phyloP scores from a whole-genome alignment of 257 asterid genomes.

The Ligustrum vulgare region DNA sequence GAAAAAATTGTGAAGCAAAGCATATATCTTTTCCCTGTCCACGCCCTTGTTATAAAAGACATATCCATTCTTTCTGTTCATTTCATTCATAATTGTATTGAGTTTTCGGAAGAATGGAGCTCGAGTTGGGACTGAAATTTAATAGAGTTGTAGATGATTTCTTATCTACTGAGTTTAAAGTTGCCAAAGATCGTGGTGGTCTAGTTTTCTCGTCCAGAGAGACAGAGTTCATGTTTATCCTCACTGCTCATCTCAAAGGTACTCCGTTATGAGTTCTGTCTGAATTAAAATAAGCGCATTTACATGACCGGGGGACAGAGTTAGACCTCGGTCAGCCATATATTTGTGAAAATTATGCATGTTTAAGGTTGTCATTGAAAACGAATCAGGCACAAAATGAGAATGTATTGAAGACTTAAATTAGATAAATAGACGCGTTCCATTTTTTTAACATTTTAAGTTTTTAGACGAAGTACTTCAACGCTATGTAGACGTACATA shows the following conservation, averaged over 20 bases:
- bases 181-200: slow-evolving; percentile 51
- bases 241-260: slow-evolving; percentile 81
- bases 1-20: slow-evolving; percentile 50
- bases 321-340: neutral
- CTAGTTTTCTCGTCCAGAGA: slow-evolving; percentile 63
- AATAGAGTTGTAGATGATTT: slow-evolving; percentile 50
- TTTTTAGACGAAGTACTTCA: too few species aligned
- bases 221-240: slow-evolving; percentile 64
- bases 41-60: slow-evolving; percentile 2
- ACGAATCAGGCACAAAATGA: neutral
- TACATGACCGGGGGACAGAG: neutral
- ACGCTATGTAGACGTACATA: neutral
- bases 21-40: slow-evolving; percentile 49
- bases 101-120: slow-evolving; percentile 36
- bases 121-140: slow-evolving; percentile 63
- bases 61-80: neutral
- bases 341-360: neutral
- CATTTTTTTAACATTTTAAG: neutral
- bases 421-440: neutral
- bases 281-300: neutral
- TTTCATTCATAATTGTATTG: slow-evolving; percentile 5
- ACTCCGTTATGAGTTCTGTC: neutral
- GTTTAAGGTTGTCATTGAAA: neutral
- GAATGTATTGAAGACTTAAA: too few species aligned
- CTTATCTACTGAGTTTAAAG: slow-evolving; percentile 41